Base-by-base conservation (phyloP, 2,329 filamentous ascomycete species). In the Hymenoscyphus albidus region DNA sequence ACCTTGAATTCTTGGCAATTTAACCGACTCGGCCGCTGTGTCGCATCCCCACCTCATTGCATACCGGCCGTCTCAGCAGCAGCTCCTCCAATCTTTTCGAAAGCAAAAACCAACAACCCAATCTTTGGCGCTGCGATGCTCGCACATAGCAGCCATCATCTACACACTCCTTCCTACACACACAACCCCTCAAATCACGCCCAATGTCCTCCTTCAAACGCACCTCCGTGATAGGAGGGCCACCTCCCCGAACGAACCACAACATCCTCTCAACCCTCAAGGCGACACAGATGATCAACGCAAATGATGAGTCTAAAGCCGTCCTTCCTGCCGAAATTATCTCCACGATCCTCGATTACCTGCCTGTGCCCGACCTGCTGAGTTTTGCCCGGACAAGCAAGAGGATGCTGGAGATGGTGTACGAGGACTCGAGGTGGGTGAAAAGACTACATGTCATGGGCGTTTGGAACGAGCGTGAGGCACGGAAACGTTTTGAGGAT, bases 351-450 rank as follows among this genome's bases (percentile, higher is more conserved):
- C 85, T 99, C 74, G 92, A 97, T 75, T 93, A 96, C 79, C 86
- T 98, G 48, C 90, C 92, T 48, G 85, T 97, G 35, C 81, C 89
- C 66, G 94, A 97, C 76, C 88, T 96, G 73, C 85, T 98, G 75
- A 87, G 88, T 70, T 94, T 92, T 75, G 94, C 95, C 56, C 88
- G 89, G 68, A 88, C 91, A 31, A 97, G 92, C 65, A 90, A 86
- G 74, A 90, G 92, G 66, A 86, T 98, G 83, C 89, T 90, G 75
- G 95, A 99, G 78, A 99, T 99, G 93, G 93, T 97, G 2, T 99
- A 98, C 78, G 95, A 99, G 76, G 95, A 99, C 77, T 92, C 93
- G 59, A 85, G 94, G 80, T 99, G 95, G 95, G 90, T 98, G 48
- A 87, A 91, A 68, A 85, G 91, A 68, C 78, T 99, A 62, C 90